Percentiles rank a stretch among this genome's conserved stretches.
Evolutionary conservation across 805 yeast species (phyloP).

Genomic region (Teunomyces aglyptinius): DNA sequence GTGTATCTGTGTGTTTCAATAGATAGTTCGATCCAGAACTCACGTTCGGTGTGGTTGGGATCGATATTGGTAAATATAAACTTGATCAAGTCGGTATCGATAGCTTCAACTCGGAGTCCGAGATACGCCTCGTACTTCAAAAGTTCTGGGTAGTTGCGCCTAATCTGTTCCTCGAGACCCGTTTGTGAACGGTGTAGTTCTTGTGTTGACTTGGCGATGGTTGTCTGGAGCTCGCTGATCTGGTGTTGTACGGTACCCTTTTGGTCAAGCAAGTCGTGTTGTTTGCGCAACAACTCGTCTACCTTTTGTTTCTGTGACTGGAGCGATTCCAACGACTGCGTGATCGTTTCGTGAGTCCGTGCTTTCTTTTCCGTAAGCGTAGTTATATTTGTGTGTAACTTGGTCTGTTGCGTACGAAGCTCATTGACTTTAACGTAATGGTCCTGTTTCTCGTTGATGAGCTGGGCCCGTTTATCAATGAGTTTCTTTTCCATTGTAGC

Average conservation of each 20-base stretch:
- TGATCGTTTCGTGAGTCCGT: constrained; percentile 27
- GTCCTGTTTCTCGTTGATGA: constrained; percentile 33
- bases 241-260: constrained; percentile 23
- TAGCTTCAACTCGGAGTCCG: constrained; percentile 55
- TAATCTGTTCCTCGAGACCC: constrained; percentile 42
- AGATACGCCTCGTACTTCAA: constrained; percentile 49
- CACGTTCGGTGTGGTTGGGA: constrained; percentile 38
- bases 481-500: constrained; percentile 34
- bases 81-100: constrained; percentile 43
- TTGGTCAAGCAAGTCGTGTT: constrained; percentile 30
- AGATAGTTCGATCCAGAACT: constrained; percentile 45
- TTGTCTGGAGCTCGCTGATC: constrained; percentile 30
- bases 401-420: constrained; percentile 27
- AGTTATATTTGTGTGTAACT: constrained; percentile 30
- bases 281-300: constrained; percentile 34
- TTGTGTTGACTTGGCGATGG: constrained; percentile 27
- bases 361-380: constrained; percentile 24
- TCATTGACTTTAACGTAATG: constrained; percentile 30
- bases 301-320: constrained; percentile 34
- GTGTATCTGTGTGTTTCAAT: constrained; percentile 42
- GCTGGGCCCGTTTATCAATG: constrained; percentile 27
- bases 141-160: constrained; percentile 51
- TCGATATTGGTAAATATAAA: constrained; percentile 52
- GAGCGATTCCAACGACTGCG: constrained; percentile 19
- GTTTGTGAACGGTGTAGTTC: constrained; percentile 32